Base-by-base conservation (phyloP, 495 filamentous ascomycete species). In the Beverwykella pulmonaria region DNA sequence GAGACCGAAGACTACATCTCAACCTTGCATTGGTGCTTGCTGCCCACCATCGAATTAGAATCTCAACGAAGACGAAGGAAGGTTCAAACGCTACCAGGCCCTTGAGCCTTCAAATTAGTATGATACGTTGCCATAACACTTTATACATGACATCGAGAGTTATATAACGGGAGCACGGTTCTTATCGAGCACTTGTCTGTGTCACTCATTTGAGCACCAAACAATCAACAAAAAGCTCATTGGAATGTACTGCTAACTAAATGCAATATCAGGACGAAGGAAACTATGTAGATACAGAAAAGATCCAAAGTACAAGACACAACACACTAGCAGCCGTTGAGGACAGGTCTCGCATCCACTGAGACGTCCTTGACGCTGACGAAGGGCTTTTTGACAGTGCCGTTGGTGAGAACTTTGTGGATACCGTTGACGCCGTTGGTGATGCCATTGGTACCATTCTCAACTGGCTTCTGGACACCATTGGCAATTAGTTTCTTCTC, bases 401-500 rank as follows among this genome's bases (percentile, higher is more conserved):
- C 39, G 39, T 44, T 44, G 39, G 39, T 44, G 17, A 44, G 39
- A n/a, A 14, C 5, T 14, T 44, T 9, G 39, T 44, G 39, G 39
- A 14, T 44, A n/a, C 32, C 32, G 32, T 44, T 44, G 15, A 44
- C 17, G 9, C 8, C 39, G 39, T 44, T 44, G 39, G 39, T 25
- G 15, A 61, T 17, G 15, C 44, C 44, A n/a, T 61, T 32, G 9
- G 32, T n/a, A 6, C 22, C 52, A 32, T 32, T 61, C 4, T n/a
- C 46, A 46, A 34, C 46, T 14, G 26, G 44, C 27, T 61, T 52
- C 44, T 61, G 15, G n/a, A 49, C 58, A 25, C 44, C 44, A 34
- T 61, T 52, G 12, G 26, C 29, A 52, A 12, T 32, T 14, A 25
- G 15, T 22, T 47, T 30, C 22, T 41, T 29, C 23, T 25, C 41